Evolutionary conservation across 2,329 filamentous ascomycete species (phyloP), one percentile per base, ranked within the genome.

Genomic region (Chalara sp.): DNA sequence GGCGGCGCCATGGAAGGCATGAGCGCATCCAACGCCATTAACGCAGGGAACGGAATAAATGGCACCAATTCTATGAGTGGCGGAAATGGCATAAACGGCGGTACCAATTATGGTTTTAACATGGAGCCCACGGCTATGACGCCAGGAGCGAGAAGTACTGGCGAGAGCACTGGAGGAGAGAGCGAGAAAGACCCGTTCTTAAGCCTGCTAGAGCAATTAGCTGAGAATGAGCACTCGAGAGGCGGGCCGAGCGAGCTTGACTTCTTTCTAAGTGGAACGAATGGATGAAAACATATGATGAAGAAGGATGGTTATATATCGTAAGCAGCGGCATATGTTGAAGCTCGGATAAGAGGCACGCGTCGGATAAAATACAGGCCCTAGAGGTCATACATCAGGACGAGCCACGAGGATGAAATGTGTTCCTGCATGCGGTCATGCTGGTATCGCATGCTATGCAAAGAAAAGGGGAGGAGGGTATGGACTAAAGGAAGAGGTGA

Each of bases 151-250:
- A 70, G 70, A 55, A 80, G 76, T 62, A 72, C 73, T 49, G 72
- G 72, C 41, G 75, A 71, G 7, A 77, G 75, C 52, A 73, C 73
- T 0, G 74, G 70, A 2, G 73, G 71, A 2, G 77, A 83, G 21
- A 37, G 35, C 8, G 87, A 92, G 58, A 90, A 87, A 59, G 89
- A 93, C 62, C 87, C 88, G 0, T 93, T 95, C 63, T 68, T 93
- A 40, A 87, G 80, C 54, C 69, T 93, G 41, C 70, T 93, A 35
- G 88, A 93, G 65, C 87, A 93, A 68, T 74, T 93, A 52, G 88
- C 87, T 0, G 87, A 93, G 67, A 90, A 89, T 61, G 87, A 92
- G 67, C 79, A 86, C 48, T 74, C 75, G 41, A 73, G 79, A 47
- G 86, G 84, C 0, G 79, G 83, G 7, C 85, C 84, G 10, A 84